A percentile compares a stretch with the other conserved stretches of the same genome.
phyloP scores from a whole-genome alignment of 345 rosid species.

The Rhodamnia rubescens region DNA sequence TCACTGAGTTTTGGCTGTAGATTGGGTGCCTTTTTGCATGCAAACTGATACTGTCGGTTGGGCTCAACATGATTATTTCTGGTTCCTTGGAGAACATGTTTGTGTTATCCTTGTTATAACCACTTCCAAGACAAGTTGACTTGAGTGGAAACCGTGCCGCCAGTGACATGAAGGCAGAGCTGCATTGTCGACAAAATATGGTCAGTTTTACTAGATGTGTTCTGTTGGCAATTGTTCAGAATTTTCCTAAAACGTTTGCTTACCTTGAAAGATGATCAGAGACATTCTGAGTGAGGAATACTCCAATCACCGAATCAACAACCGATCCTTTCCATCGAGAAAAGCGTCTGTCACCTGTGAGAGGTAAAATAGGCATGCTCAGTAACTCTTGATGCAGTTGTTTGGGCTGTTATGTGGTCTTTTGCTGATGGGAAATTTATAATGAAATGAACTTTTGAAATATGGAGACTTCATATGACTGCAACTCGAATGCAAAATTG shows the following conservation, averaged over 20 bases:
- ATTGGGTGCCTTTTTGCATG: constrained; percentile 21
- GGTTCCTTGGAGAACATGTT: constrained; percentile 47
- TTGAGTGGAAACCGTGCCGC: constrained; percentile 67
- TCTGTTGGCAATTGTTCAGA: background rate
- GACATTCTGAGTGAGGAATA: constrained; percentile 92
- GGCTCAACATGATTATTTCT: constrained; percentile 26
- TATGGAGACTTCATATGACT: background rate
- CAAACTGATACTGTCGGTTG: constrained; percentile 26
- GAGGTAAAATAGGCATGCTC: background rate
- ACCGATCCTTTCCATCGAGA: constrained; percentile 99
- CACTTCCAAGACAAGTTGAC: constrained; percentile 14
- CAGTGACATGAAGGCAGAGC: constrained; percentile 93
- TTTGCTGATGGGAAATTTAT: background rate
- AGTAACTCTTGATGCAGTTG: background rate
- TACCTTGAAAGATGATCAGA: constrained; percentile 98
- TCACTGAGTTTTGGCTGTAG: constrained; percentile 24
- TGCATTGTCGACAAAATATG: constrained; percentile 23
- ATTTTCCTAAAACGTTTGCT: background rate
- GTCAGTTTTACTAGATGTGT: background rate
- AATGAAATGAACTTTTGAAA: background rate
- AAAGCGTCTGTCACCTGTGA: constrained; percentile 90
- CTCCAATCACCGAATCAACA: constrained; percentile 95
- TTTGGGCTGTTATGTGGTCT: background rate
- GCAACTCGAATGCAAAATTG: background rate
- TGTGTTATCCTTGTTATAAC: constrained; percentile 11